Evolutionary conservation across 768 basidiomycete species (phyloP), one percentile per base, ranked within the genome.

Genomic region (Mycena haematopus): DNA sequence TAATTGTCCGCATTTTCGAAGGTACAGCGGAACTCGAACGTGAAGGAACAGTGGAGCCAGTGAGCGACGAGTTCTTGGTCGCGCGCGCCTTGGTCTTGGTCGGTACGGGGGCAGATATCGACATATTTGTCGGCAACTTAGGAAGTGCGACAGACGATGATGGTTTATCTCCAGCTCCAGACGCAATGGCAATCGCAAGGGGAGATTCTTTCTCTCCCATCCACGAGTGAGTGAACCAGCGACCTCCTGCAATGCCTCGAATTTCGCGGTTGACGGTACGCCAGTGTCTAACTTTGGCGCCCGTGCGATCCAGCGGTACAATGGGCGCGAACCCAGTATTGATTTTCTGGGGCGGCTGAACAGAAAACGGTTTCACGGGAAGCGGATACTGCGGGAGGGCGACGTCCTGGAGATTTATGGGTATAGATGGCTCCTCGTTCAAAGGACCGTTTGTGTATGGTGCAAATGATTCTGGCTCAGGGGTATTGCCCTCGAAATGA

Each of bases 121-220:
- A 83, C 31, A 70, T 61, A 7, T 31, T 31, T 31, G 75, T 72
- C 14, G 77, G 72, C 47, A 79, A 68, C 63, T 83, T 83, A 14
- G 78, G 73, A 22, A 78, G 60, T 22, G 74, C 65, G 9, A 80
- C 70, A 13, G 69, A 52, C 53, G 74, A 74, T 19, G 68, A 68
- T 44, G 70, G 69, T 45, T 76, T 72, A 9, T 70, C 73, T 35
- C 68, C 68, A 21, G 73, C 73, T 35, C 68, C 68, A 17, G 73
- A 63, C 22, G 76, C 75, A 22, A 74, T 56, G 27, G 76, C 73
- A 25, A 74, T 68, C 8, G 86, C 83, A 60, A 82, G 86, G 52
- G 89, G 83, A 11, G 90, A 91, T 53, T 92, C 90, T 73, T 90
- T 92, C 63, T 87, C 88, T 24, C 91, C 92, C n/a, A 91, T 89